A percentile compares a stretch with the other conserved stretches of the same genome.
Evolutionary conservation across 176 grass and related monocot genomes (phyloP).

Genomic region (Neostapfia colusana): DNA sequence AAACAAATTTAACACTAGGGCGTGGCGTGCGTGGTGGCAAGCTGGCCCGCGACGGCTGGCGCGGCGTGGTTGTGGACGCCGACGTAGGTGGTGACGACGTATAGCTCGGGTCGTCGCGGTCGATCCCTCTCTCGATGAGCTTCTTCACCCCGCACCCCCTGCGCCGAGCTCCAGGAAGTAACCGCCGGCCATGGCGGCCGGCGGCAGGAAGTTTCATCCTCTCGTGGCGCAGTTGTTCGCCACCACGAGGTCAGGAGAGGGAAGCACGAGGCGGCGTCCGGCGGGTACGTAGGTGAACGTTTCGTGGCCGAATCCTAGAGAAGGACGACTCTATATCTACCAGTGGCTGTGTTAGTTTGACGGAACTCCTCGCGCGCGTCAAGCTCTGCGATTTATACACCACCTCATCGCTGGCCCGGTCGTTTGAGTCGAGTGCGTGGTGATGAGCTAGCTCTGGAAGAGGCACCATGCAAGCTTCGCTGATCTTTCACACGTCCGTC

Average conservation of each 20-base stretch:
- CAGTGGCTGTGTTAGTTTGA: background rate
- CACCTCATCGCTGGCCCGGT: background rate
- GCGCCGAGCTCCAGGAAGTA: slow-evolving; percentile 17
- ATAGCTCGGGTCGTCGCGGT: slow-evolving; percentile 67
- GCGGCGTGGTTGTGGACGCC: slow-evolving; percentile 83
- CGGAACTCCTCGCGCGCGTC: slow-evolving; percentile 15
- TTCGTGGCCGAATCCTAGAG: slow-evolving; percentile 38
- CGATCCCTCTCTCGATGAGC: slow-evolving; percentile 80
- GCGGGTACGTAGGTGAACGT: background rate
- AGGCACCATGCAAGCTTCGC: background rate
- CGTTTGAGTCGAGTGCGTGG: background rate
- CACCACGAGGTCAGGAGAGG: background rate
- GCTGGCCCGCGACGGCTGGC: background rate
- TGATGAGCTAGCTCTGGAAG: background rate
- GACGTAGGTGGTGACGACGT: slow-evolving; percentile 88
- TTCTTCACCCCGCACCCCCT: slow-evolving; percentile 92
- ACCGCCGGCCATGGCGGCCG: background rate
- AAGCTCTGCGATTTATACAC: slow-evolving; percentile 42
- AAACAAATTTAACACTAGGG: no score
- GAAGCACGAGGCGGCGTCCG: background rate
- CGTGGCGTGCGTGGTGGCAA: no score
- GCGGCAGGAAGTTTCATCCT: background rate
- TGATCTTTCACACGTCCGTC: slow-evolving; percentile 34
- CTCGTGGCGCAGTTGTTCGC: background rate
- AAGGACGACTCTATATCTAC: background rate